Conservation (phyloP, 768 basidiomycete species). For the Agaricus bisporus region DNA sequence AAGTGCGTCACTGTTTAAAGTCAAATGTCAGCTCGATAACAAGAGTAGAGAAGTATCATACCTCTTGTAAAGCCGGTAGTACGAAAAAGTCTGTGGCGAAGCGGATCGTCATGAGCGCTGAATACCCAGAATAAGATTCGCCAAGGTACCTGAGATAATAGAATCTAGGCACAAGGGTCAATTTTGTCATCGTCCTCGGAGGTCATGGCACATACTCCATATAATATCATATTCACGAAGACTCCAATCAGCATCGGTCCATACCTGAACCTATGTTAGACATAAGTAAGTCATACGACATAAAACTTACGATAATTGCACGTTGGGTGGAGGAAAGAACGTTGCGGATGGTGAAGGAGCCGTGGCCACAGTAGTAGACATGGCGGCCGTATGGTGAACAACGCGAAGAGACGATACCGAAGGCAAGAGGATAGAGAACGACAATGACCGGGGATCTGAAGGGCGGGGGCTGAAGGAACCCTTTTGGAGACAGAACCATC, state of each 20-base stretch:
- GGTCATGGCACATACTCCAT: slow-evolving; percentile 28
- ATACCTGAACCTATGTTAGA: slow-evolving; percentile 20
- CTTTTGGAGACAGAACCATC: too few species aligned
- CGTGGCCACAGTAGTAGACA: slow-evolving; percentile 1
- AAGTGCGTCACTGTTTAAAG: slow-evolving; percentile 28
- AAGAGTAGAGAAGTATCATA: slow-evolving; percentile 13
- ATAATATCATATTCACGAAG: slow-evolving; percentile 38
- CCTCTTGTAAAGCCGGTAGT: slow-evolving; percentile 35
- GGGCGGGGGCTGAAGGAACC: too few species aligned
- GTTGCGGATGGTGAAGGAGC: neutral
- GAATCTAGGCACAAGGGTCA: slow-evolving; percentile 19
- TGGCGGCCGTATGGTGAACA: slow-evolving; percentile 8
- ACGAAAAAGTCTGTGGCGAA: slow-evolving; percentile 24
- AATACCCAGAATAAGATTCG: neutral
- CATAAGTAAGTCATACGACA: neutral
- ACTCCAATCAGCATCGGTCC: slow-evolving; percentile 41
- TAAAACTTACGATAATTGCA: slow-evolving; percentile 23
- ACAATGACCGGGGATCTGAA: too few species aligned
- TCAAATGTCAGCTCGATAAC: neutral
- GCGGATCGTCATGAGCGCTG: neutral
- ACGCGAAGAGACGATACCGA: neutral
- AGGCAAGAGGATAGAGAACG: neutral
- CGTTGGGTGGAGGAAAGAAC: slow-evolving; percentile 19
- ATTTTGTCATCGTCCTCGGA: neutral
- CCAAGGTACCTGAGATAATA: slow-evolving; percentile 27